Percentiles rank a stretch among this genome's conserved stretches.
phyloP scores from a whole-genome alignment of 2,329 filamentous ascomycete genomes.

The Myriangium duriaei region DNA sequence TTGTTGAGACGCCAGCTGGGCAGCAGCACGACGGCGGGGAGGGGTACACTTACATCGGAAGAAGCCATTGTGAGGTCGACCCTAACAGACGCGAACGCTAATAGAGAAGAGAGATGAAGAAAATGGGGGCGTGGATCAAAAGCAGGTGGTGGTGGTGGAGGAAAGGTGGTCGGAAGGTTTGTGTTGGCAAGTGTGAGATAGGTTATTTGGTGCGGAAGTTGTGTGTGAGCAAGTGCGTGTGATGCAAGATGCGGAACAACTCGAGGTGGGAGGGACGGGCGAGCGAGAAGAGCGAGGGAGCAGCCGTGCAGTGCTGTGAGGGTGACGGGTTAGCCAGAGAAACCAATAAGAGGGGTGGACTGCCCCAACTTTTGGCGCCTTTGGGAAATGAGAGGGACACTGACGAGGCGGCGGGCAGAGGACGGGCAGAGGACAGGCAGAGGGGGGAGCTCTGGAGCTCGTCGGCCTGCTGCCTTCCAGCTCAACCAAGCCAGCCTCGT shows the following conservation, averaged over 20 bases:
- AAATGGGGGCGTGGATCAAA: background rate
- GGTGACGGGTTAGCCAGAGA: too few species aligned
- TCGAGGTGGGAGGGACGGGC: too few species aligned
- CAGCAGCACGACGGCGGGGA: background rate
- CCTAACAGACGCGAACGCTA: background rate
- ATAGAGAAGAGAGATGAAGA: background rate
- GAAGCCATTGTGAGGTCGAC: constrained; percentile 7
- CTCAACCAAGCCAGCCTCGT: too few species aligned
- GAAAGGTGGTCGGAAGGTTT: background rate
- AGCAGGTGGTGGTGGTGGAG: background rate
- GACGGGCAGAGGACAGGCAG: too few species aligned
- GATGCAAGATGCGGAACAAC: background rate
- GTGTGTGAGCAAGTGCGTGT: background rate
- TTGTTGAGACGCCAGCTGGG: constrained; percentile 11
- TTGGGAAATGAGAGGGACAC: background rate
- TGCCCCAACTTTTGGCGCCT: too few species aligned
- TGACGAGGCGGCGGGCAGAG: background rate
- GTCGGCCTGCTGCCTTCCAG: too few species aligned
- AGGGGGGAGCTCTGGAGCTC: too few species aligned
- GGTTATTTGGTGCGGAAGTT: background rate
- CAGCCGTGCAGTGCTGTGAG: too few species aligned
- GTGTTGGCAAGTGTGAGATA: background rate
- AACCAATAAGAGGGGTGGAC: too few species aligned
- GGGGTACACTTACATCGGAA: constrained; percentile 6
- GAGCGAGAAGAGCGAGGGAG: too few species aligned